A percentile compares a stretch with the other conserved stretches of the same genome.
Evolutionary conservation across 2,329 filamentous ascomycete species (phyloP).

Genomic region (Sporothrix phasma): DNA sequence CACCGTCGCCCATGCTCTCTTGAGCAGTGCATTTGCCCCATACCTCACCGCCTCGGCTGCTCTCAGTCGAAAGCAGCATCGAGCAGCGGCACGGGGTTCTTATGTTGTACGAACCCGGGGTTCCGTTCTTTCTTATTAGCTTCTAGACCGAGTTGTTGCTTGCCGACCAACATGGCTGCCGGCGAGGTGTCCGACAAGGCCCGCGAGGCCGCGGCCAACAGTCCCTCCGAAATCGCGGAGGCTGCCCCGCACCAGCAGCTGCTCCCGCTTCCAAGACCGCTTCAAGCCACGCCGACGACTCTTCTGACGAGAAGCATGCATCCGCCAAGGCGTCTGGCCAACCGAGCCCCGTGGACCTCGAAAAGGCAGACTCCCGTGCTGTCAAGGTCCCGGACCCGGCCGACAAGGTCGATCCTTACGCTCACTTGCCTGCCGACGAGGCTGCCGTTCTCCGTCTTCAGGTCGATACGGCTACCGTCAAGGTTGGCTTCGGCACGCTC

Average conservation of each 20-base stretch:
- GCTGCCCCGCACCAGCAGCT: background rate
- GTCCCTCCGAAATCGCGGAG: background rate
- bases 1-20: background rate
- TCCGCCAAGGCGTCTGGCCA: background rate
- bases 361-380: conserved; percentile 37
- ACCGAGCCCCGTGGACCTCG: conserved; percentile 20
- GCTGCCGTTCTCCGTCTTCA: conserved; percentile 58
- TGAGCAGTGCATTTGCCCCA: background rate
- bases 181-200: conserved; percentile 17
- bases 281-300: conserved; percentile 30
- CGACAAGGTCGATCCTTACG: conserved; percentile 40
- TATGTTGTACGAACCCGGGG: background rate
- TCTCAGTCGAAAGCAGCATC: background rate
- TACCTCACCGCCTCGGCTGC: background rate
- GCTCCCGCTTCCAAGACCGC: conserved; percentile 22
- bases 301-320: conserved; percentile 16
- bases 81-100: background rate
- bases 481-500: conserved; percentile 53
- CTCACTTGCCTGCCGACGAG: conserved; percentile 55
- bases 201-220: conserved; percentile 11
- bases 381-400: conserved; percentile 20
- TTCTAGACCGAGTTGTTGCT: background rate
- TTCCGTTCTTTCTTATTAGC: background rate
- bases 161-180: conserved; percentile 9
- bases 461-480: conserved; percentile 52